A percentile compares a stretch with the other conserved stretches of the same genome.
Evolutionary conservation across 805 yeast genomes (phyloP).

Genomic region (Brettanomyces anomalus): DNA sequence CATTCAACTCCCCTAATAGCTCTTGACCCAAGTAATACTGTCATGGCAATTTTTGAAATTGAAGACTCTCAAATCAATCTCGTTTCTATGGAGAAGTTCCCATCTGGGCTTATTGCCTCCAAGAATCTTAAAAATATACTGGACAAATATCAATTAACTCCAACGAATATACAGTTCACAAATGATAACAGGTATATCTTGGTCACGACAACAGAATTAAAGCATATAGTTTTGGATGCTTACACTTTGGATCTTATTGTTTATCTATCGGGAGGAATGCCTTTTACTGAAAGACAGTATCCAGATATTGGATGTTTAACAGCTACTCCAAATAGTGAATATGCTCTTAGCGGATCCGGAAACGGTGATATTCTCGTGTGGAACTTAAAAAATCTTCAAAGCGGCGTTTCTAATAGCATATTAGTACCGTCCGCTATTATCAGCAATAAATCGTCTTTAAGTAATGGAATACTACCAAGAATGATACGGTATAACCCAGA

Average conservation of each 20-base stretch:
- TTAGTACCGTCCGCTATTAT: constrained; percentile 6
- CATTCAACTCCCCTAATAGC: constrained; percentile 40
- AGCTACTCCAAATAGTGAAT: constrained; percentile 61
- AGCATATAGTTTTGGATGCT: constrained; percentile 41
- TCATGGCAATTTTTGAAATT: constrained; percentile 56
- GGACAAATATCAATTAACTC: neutral
- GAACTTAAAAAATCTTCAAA: constrained; percentile 26
- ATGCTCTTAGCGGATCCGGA: constrained; percentile 51
- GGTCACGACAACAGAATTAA: constrained; percentile 41
- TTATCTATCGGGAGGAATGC: constrained; percentile 37
- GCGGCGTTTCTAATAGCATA: neutral
- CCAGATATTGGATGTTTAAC: constrained; percentile 50
- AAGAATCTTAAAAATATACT: constrained; percentile 30
- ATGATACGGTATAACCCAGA: constrained; percentile 54
- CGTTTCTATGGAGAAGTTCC: constrained; percentile 14
- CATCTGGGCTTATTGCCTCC: constrained; percentile 10
- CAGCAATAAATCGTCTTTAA: neutral
- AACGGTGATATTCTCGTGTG: constrained; percentile 45
- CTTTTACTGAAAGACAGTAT: constrained; percentile 24
- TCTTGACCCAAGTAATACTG: constrained; percentile 77
- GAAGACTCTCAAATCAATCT: constrained; percentile 10
- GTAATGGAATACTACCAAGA: constrained; percentile 30
- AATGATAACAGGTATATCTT: constrained; percentile 63
- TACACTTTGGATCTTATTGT: constrained; percentile 12
- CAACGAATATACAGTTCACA: constrained; percentile 61